These are phyloP conservation scores for Hypoxylon sp. DNA, from an alignment of 2,329 filamentous ascomycete species.

Conservation along the genomic window DNA sequence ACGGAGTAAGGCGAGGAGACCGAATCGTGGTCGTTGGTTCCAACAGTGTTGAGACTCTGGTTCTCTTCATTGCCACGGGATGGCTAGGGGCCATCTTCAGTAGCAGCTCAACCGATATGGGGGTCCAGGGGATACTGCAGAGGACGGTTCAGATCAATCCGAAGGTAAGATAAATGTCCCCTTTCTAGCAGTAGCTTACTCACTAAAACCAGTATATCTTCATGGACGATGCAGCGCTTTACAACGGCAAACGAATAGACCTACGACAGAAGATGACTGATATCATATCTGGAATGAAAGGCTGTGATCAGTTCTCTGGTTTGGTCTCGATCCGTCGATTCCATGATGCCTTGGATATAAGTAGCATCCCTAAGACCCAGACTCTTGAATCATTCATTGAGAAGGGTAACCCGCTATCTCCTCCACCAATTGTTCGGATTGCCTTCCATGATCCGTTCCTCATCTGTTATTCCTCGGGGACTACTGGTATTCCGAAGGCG, in stretches of 20 bases:
- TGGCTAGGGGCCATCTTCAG: slow-evolving; percentile 83
- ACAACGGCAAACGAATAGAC: slow-evolving; percentile 83
- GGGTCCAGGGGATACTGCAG: slow-evolving; percentile 82
- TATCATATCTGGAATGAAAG: slow-evolving; percentile 74
- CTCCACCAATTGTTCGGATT: slow-evolving; percentile 71
- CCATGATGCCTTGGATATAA: slow-evolving; percentile 70
- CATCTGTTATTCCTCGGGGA: slow-evolving; percentile 84
- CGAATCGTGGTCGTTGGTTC: slow-evolving; percentile 81
- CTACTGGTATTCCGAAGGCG: slow-evolving; percentile 86
- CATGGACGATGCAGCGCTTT: slow-evolving; percentile 83
- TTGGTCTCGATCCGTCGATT: slow-evolving; percentile 79
- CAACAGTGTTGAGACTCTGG: slow-evolving; percentile 81
- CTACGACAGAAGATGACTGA: slow-evolving; percentile 79
- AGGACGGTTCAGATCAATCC: slow-evolving; percentile 81
- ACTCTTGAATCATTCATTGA: slow-evolving; percentile 63
- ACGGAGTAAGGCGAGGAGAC: slow-evolving; percentile 79
- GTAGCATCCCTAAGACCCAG: slow-evolving; percentile 63
- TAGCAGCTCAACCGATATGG: slow-evolving; percentile 86
- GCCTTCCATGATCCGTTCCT: slow-evolving; percentile 82
- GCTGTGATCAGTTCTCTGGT: slow-evolving; percentile 71
- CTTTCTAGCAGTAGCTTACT: slow-evolving; percentile 12
- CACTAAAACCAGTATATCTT: slow-evolving; percentile 73
- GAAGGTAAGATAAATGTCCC: slow-evolving; percentile 60
- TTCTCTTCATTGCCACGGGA: slow-evolving; percentile 77
- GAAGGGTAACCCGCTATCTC: slow-evolving; percentile 47